Conservation (phyloP, 208 protist species). For the Trypanosomatidae sp. region DNA sequence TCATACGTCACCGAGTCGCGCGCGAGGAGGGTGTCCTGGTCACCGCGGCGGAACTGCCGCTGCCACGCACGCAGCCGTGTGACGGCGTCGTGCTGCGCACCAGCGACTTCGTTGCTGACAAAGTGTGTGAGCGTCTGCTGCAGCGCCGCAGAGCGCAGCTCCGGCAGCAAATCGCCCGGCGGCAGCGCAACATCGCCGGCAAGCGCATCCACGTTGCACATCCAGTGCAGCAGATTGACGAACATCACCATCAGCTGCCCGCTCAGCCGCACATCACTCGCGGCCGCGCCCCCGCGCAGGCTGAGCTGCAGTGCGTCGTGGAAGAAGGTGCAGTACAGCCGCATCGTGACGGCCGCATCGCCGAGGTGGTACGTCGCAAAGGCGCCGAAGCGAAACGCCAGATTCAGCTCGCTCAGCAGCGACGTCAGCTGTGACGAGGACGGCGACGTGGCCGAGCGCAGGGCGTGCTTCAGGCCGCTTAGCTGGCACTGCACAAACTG, state of each 20-base stretch:
- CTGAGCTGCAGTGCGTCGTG: constrained; percentile 69
- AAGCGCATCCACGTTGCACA: constrained; percentile 83
- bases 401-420: constrained; percentile 53
- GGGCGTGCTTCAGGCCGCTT: constrained; percentile 19
- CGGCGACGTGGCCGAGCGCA: too few species aligned
- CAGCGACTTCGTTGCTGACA: constrained; percentile 53
- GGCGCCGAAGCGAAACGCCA: constrained; percentile 66
- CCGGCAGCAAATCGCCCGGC: constrained; percentile 30
- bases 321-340: constrained; percentile 70
- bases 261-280: constrained; percentile 27
- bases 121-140: constrained; percentile 35
- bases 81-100: constrained; percentile 41
- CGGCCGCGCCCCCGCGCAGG: constrained; percentile 30
- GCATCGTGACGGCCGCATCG: constrained; percentile 32
- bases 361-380: constrained; percentile 81
- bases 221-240: constrained; percentile 76
- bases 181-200: constrained; percentile 21
- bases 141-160: constrained; percentile 41
- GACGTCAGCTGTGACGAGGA: too few species aligned
- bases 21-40: constrained; percentile 47
- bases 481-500: constrained; percentile 50
- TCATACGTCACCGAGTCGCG: constrained; percentile 54
- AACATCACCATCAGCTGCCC: constrained; percentile 69
- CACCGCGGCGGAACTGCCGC: constrained; percentile 48
- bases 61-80: constrained; percentile 83